Conservation (phyloP, 2,329 filamentous ascomycete species). For the Aspergillus quadrilineatus region DNA sequence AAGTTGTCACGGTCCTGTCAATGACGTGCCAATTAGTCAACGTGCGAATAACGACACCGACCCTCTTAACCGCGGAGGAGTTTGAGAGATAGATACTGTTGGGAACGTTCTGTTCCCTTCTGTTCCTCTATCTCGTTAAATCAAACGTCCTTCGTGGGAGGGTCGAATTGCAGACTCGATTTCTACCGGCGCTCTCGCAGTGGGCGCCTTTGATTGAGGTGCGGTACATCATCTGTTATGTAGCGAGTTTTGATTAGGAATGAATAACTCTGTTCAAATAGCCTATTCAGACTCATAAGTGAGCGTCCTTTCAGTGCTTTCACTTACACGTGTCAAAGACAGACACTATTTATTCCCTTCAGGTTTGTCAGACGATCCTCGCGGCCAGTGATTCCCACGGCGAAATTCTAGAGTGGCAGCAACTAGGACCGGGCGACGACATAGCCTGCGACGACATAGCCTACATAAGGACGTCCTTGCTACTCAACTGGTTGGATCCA, state of each 20-base stretch:
- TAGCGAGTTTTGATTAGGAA: constrained; percentile 11
- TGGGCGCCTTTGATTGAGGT: constrained; percentile 31
- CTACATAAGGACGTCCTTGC: no score
- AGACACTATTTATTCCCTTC: no score
- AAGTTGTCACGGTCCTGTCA: constrained; percentile 85
- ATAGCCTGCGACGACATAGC: no score
- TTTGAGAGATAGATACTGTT: constrained; percentile 27
- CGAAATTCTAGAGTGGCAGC: no score
- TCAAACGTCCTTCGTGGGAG: constrained; percentile 30
- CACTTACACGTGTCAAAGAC: neutral
- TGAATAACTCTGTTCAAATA: neutral
- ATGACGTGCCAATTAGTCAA: constrained; percentile 95
- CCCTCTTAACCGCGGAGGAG: constrained; percentile 34
- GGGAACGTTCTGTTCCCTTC: constrained; percentile 36
- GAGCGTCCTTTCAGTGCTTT: neutral
- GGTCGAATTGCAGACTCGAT: constrained; percentile 31
- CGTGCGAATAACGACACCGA: constrained; percentile 73
- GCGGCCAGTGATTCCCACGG: no score
- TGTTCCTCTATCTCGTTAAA: constrained; percentile 24
- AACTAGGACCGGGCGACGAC: no score
- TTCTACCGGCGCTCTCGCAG: constrained; percentile 24
- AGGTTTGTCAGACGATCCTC: neutral
- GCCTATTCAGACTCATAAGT: neutral
- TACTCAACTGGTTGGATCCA: no score
- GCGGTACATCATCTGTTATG: constrained; percentile 27